Evolutionary conservation across 768 basidiomycete species (phyloP).

Genomic region (Cystobasidium tubakii): DNA sequence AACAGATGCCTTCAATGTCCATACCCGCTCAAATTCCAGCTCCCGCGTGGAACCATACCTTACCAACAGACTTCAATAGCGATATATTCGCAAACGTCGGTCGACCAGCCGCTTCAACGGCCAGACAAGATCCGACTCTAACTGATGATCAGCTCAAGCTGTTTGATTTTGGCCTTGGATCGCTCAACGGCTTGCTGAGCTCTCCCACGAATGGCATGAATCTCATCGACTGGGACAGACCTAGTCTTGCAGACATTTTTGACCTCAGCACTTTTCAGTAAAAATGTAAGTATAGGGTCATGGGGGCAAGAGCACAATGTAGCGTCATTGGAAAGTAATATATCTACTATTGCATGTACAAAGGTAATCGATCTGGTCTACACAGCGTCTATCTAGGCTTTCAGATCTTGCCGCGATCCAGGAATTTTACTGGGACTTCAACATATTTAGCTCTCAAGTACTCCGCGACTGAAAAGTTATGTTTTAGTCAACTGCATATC

Average conservation of each 20-base stretch:
- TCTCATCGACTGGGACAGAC: slow-evolving; percentile 1
- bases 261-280: slow-evolving; percentile 8
- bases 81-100: neutral
- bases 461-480: neutral
- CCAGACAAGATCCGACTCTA: neutral
- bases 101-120: neutral
- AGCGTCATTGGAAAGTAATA: neutral
- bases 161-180: slow-evolving; percentile 1
- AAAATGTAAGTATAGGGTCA: neutral
- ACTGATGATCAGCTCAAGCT: slow-evolving; percentile 1
- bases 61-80: neutral
- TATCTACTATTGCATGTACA: neutral
- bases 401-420: neutral
- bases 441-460: neutral
- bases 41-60: neutral
- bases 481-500: too few relatives aligned
- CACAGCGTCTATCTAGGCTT: neutral
- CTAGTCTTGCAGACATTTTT: slow-evolving; percentile 1
- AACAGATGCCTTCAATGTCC: neutral
- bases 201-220: slow-evolving; percentile 4
- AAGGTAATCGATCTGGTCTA: neutral
- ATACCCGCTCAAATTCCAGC: neutral
- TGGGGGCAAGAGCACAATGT: neutral
- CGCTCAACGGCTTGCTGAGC: slow-evolving; percentile 4
- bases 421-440: neutral